Evolutionary conservation across 73 alveolate genomes (phyloP).

Genomic region (Paramecium primaurelia): DNA sequence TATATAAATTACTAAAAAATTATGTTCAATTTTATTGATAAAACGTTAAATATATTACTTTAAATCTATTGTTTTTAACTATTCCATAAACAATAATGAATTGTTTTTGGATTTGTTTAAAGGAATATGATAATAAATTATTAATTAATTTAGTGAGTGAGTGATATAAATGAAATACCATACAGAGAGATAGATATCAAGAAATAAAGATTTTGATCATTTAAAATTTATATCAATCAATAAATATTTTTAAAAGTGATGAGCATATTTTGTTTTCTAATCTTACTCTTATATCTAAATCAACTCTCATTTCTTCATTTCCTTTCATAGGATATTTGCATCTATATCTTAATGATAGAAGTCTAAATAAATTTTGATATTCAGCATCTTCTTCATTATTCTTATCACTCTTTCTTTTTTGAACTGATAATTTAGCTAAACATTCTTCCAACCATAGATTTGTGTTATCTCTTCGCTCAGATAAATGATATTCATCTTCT

Average conservation of each 20-base stretch:
- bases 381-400: conserved; percentile 9
- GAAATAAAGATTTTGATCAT: not conserved
- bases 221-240: not conserved
- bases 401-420: not conserved
- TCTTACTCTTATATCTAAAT: conserved; percentile 46
- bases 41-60: no score
- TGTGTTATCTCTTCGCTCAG: not conserved
- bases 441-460: conserved; percentile 32
- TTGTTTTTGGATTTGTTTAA: no score
- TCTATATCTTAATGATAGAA: conserved; percentile 32
- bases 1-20: no score
- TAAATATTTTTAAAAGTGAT: conserved; percentile 16
- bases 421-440: not conserved
- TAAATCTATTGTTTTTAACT: no score
- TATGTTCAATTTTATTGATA: no score
- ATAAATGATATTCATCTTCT: conserved; percentile 9
- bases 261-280: conserved; percentile 26
- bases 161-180: no score
- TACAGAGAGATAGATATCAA: no score
- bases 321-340: conserved; percentile 37
- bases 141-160: no score
- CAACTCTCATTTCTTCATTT: conserved; percentile 25
- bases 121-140: no score
- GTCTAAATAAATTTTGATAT: not conserved
- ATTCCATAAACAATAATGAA: no score